Conservation (phyloP, 1,284 basidiomycete genomes). For the Coriolopsis trogii region DNA sequence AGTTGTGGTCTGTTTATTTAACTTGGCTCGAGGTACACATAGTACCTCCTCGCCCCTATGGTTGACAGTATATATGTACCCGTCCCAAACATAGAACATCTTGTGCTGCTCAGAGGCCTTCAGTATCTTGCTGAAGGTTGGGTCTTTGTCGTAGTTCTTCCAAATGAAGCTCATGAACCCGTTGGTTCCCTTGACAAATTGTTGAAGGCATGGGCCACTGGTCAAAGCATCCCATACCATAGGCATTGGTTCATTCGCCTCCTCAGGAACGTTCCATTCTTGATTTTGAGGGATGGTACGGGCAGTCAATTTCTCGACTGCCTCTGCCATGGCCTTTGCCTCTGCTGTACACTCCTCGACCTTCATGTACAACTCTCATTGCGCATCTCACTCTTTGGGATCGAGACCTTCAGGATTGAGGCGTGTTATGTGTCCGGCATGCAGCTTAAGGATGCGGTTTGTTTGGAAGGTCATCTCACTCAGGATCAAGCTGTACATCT, state of each 20-base stretch:
- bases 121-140: background rate
- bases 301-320: background rate
- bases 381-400: conserved; percentile 34
- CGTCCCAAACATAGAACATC: background rate
- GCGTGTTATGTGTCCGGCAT: background rate
- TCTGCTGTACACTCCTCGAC: conserved; percentile 38
- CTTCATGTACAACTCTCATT: conserved; percentile 30
- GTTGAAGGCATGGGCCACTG: background rate
- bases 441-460: conserved; percentile 11
- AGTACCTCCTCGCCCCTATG: conserved; percentile 18
- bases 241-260: background rate
- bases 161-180: background rate
- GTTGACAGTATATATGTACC: conserved; percentile 17
- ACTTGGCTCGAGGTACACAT: conserved; percentile 20
- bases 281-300: background rate
- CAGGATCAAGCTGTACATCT: conserved; percentile 30
- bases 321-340: background rate
- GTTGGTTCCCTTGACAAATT: background rate
- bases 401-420: conserved; percentile 24
- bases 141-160: background rate
- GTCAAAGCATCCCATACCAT: background rate
- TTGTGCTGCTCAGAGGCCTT: background rate
- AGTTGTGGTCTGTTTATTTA: conserved; percentile 4
- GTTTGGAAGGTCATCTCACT: conserved; percentile 24
- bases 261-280: background rate